phyloP scores from a whole-genome alignment of 176 grass and related monocot genomes.

The Zea mays region DNA sequence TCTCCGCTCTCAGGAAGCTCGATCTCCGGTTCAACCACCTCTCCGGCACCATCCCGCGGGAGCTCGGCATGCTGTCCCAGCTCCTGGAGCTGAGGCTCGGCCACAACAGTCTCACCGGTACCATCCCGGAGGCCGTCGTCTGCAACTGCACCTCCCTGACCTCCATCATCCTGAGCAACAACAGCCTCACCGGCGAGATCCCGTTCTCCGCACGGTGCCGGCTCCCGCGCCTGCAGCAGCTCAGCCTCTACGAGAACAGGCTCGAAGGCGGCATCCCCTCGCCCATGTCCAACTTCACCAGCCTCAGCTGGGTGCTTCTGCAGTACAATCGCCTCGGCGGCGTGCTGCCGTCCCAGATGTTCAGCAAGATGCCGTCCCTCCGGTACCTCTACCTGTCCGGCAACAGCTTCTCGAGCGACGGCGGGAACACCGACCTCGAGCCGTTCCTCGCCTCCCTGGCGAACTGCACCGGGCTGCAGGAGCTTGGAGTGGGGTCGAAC shows the following conservation, averaged over 20 bases:
- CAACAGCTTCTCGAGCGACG: slow-evolving; percentile 54
- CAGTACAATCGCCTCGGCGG: slow-evolving; percentile 46
- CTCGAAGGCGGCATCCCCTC: slow-evolving; percentile 48
- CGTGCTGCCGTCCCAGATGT: slow-evolving; percentile 52
- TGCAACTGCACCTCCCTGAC: slow-evolving; percentile 58
- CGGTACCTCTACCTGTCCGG: slow-evolving; percentile 51
- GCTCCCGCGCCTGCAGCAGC: slow-evolving; percentile 19
- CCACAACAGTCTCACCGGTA: slow-evolving; percentile 47
- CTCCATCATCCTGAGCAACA: slow-evolving; percentile 43
- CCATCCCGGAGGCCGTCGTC: slow-evolving; percentile 45
- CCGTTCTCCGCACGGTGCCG: slow-evolving; percentile 43
- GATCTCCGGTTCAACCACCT: slow-evolving; percentile 54
- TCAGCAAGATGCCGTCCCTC: slow-evolving; percentile 54
- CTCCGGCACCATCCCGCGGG: slow-evolving; percentile 43
- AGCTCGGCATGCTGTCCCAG: slow-evolving; percentile 45
- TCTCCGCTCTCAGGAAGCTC: slow-evolving; percentile 58
- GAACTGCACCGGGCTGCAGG: slow-evolving; percentile 56
- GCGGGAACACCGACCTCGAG: slow-evolving; percentile 42
- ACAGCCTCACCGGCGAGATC: slow-evolving; percentile 57
- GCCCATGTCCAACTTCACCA: slow-evolving; percentile 43
- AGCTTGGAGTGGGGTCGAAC: slow-evolving; percentile 52
- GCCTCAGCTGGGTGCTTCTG: slow-evolving; percentile 44
- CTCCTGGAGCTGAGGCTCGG: slow-evolving; percentile 39
- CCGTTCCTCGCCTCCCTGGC: slow-evolving; percentile 62
- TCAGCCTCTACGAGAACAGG: slow-evolving; percentile 44